Percentiles rank a stretch among this genome's conserved stretches.
Evolutionary conservation across 345 rosid species (phyloP).

Genomic region (Salix purpurea): DNA sequence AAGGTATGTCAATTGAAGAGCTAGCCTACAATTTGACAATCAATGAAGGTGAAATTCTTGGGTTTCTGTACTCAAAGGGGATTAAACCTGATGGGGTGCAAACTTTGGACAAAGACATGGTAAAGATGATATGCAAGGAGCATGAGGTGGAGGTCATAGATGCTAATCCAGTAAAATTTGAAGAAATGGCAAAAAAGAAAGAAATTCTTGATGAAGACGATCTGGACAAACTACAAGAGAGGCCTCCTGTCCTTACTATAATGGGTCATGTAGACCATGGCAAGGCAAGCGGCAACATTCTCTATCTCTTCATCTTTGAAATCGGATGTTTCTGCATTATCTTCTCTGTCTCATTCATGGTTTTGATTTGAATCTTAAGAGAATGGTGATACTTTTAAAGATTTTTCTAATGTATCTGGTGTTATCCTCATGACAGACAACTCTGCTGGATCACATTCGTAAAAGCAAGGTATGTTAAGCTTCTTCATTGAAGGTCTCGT

Average conservation of each 20-base stretch:
- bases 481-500: slow-evolving; percentile 8
- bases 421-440: slow-evolving; percentile 61
- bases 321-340: neutral
- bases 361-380: neutral
- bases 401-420: slow-evolving; percentile 31
- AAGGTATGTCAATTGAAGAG: slow-evolving; percentile 85
- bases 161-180: slow-evolving; percentile 63
- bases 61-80: slow-evolving; percentile 76
- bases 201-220: slow-evolving; percentile 84
- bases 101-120: slow-evolving; percentile 84
- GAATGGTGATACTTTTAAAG: slow-evolving; percentile 6
- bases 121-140: slow-evolving; percentile 87
- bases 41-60: slow-evolving; percentile 89
- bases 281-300: slow-evolving; percentile 46
- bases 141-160: slow-evolving; percentile 85
- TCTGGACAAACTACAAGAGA: slow-evolving; percentile 76
- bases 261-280: slow-evolving; percentile 99
- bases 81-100: slow-evolving; percentile 97
- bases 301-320: neutral
- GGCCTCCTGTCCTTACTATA: slow-evolving; percentile 98
- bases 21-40: slow-evolving; percentile 76
- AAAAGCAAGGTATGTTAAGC: slow-evolving; percentile 75
- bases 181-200: slow-evolving; percentile 87
- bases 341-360: neutral
- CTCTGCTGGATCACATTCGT: slow-evolving; percentile 86